phyloP scores from a whole-genome alignment of 257 asterid genomes.

The Solanum chiquidenum region DNA sequence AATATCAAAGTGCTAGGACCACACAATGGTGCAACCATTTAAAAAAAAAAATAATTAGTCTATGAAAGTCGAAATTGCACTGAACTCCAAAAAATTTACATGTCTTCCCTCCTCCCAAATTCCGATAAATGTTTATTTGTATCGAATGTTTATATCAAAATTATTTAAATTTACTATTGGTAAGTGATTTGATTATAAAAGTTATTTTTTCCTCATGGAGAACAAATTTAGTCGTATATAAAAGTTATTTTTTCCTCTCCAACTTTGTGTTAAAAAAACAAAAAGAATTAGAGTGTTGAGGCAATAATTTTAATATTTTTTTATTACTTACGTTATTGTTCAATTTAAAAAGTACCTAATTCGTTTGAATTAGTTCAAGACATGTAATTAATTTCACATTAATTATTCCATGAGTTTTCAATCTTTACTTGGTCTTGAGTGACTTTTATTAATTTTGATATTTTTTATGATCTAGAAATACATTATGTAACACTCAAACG shows the following conservation, averaged over 20 bases:
- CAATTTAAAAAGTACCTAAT: background rate
- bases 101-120: background rate
- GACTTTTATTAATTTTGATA: background rate
- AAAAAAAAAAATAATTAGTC: no score
- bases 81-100: background rate
- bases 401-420: background rate
- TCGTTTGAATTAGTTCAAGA: background rate
- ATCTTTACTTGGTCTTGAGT: background rate
- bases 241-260: background rate
- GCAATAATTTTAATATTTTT: background rate
- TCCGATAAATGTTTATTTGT: background rate
- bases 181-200: background rate
- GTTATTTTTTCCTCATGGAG: background rate
- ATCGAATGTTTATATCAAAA: background rate
- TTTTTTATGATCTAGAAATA: background rate
- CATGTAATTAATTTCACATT: background rate
- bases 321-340: background rate
- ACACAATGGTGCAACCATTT: background rate
- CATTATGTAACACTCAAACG: background rate
- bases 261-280: background rate
- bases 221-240: background rate
- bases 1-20: background rate
- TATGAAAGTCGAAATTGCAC: background rate
- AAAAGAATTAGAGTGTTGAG: background rate
- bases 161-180: background rate